Conservation (phyloP, 2,329 filamentous ascomycete genomes). For the Phialophora tarda region DNA sequence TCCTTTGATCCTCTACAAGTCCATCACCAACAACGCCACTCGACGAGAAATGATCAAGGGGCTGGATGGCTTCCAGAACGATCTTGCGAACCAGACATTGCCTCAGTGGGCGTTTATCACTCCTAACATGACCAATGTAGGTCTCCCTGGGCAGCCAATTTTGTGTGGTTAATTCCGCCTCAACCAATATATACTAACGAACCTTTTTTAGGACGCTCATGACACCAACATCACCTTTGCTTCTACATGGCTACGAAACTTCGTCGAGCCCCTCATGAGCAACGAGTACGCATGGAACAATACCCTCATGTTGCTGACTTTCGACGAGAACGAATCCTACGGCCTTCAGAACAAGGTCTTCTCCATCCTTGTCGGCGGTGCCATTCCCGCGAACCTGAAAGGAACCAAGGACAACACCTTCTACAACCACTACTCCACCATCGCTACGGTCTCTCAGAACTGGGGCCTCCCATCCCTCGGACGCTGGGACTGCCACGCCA, state of each 20-base stretch:
- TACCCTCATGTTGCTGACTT: conserved; percentile 76
- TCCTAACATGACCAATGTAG: conserved; percentile 59
- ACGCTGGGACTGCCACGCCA: conserved; percentile 74
- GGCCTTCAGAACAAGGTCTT: conserved; percentile 70
- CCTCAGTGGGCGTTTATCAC: conserved; percentile 69
- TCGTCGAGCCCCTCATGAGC: conserved; percentile 71
- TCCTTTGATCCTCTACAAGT: conserved; percentile 68
- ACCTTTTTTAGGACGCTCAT: conserved; percentile 64
- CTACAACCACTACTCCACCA: conserved; percentile 74
- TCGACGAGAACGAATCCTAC: conserved; percentile 79
- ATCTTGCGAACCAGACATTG: conserved; percentile 66
- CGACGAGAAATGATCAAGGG: conserved; percentile 76
- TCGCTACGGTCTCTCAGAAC: conserved; percentile 71
- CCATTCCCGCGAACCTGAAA: conserved; percentile 67
- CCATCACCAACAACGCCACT: conserved; percentile 62
- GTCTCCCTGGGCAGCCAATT: not conserved
- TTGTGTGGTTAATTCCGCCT: not conserved
- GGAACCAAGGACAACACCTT: conserved; percentile 72
- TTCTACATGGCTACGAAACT: conserved; percentile 69
- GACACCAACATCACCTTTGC: conserved; percentile 73
- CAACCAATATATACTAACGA: not conserved
- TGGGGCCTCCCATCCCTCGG: conserved; percentile 73
- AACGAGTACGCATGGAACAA: conserved; percentile 75
- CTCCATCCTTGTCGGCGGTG: conserved; percentile 74
- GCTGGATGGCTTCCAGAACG: conserved; percentile 69